Percentiles rank a stretch among this genome's conserved stretches.
These are phyloP conservation scores for Trametes pubescens DNA, from an alignment of 1,284 basidiomycete species.

Conservation along the genomic window DNA sequence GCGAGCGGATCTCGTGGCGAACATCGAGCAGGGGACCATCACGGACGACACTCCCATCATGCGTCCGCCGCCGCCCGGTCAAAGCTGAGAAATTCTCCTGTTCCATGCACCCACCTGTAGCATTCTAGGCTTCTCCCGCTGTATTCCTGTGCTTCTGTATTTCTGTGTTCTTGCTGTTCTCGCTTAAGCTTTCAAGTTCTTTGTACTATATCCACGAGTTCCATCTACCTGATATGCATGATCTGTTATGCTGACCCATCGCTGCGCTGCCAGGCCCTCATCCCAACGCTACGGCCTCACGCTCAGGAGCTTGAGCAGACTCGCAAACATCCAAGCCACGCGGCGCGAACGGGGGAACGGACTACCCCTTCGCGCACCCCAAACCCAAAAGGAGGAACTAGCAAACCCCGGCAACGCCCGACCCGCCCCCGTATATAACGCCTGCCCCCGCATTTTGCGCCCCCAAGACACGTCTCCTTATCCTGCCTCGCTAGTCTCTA, in stretches of 20 bases:
- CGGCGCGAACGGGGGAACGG: too few species aligned
- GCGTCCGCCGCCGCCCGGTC: neutral
- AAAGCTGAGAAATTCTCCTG: neutral
- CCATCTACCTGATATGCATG: too few species aligned
- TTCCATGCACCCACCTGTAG: neutral
- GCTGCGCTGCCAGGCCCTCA: neutral
- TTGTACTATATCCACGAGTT: too few species aligned
- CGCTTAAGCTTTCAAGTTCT: too few species aligned
- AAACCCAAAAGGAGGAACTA: slow-evolving; percentile 7
- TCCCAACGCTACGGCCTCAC: too few species aligned
- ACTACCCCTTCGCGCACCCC: too few species aligned
- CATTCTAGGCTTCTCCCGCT: neutral
- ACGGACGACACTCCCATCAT: neutral
- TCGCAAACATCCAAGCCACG: too few species aligned
- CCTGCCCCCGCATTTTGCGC: neutral
- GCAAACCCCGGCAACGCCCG: slow-evolving; percentile 18
- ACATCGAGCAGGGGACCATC: neutral
- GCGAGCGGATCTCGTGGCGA: neutral
- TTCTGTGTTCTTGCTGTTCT: too few species aligned
- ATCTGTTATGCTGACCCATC: neutral
- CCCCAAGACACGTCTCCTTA: slow-evolving; percentile 42
- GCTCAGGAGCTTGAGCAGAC: too few species aligned
- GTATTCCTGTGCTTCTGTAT: neutral
- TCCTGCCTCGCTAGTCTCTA: slow-evolving; percentile 47
- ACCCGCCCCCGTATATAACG: neutral